Evolutionary conservation across 1,139 yeast species (phyloP), one percentile per base, ranked within the genome.

Genomic region (Pichia sorboxylosa): DNA sequence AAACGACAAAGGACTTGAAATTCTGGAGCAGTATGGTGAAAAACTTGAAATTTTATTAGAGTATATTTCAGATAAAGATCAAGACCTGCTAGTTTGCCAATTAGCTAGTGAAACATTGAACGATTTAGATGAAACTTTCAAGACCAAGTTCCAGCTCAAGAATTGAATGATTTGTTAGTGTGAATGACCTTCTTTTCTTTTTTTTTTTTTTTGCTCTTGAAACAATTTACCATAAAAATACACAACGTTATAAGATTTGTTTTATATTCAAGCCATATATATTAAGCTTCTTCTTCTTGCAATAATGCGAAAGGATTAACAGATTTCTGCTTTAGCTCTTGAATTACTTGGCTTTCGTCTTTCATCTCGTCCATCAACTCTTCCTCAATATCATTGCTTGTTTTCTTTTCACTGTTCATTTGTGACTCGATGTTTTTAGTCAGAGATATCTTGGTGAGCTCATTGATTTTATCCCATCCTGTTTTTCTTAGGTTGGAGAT

Each of bases 381-480:
- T 9, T 50, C 56, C 18, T 45, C 48, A 3, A 37, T 24, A 9
- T 36, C 39, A 26, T 29, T 35, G n/a, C 42, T 33, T 4, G 46
- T 38, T 22, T 59, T 54, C 28, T 49, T 58, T 20, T 69, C 66
- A 26, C 54, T 52, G 28, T 40, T 29, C 30, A 36, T 35, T 26
- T 31, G 28, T 18, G 31, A 24, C 6, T 34, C 20, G 8, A 36
- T 13, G 19, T 40, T 36, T 33, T 40, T 32, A 22, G 25, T 27
- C 3, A 41, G 22, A 4, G 46, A 32, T 14, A 18, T 18, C 22
- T 37, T 44, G 1, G 47, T 41, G 26, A 42, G 25, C 37, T 64
- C 62, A 49, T 79, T 79, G 35, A 76, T 75, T 34, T 64, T 61
- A 31, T 77, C 85, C 90, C 90, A 79, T 13, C 75, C 79, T 1